phyloP scores from a whole-genome alignment of 768 basidiomycete genomes.

The Tricholomella constricta region DNA sequence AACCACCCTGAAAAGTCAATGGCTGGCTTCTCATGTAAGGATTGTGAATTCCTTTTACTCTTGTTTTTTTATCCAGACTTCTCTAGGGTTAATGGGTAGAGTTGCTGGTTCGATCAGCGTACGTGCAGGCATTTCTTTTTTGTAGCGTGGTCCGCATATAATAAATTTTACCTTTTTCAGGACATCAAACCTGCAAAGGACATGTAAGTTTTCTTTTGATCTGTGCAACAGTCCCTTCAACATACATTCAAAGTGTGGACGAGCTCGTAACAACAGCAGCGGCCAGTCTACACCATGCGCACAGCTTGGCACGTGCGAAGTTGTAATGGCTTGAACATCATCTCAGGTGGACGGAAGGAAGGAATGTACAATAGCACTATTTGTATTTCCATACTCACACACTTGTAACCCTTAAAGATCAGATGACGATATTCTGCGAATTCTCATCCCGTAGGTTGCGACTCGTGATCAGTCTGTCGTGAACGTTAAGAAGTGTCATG shows the following conservation, averaged over 20 bases:
- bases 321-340: conserved; percentile 34
- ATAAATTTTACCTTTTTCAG: conserved; percentile 27
- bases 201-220: conserved; percentile 55
- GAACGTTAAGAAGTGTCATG: not conserved
- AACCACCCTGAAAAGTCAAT: conserved; percentile 66
- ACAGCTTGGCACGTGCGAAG: conserved; percentile 51
- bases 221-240: conserved; percentile 10
- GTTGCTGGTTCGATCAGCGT: conserved; percentile 73
- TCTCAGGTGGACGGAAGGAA: conserved; percentile 2
- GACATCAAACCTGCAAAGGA: conserved; percentile 84
- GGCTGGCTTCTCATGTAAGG: conserved; percentile 60
- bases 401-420: not conserved
- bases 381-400: conserved; percentile 2
- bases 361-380: not conserved
- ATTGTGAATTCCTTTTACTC: not conserved
- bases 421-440: not conserved
- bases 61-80: conserved; percentile 1
- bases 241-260: conserved; percentile 57
- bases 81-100: conserved; percentile 74
- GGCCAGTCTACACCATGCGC: conserved; percentile 49
- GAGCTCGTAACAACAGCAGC: conserved; percentile 77
- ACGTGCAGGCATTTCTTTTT: conserved; percentile 19
- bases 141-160: not conserved
- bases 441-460: not conserved
- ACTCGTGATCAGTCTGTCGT: not conserved